A percentile compares a stretch with the other conserved stretches of the same genome.
These are phyloP conservation scores for Actinidia arguta DNA, from an alignment of 179 eudicot species.

Conservation along the genomic window DNA sequence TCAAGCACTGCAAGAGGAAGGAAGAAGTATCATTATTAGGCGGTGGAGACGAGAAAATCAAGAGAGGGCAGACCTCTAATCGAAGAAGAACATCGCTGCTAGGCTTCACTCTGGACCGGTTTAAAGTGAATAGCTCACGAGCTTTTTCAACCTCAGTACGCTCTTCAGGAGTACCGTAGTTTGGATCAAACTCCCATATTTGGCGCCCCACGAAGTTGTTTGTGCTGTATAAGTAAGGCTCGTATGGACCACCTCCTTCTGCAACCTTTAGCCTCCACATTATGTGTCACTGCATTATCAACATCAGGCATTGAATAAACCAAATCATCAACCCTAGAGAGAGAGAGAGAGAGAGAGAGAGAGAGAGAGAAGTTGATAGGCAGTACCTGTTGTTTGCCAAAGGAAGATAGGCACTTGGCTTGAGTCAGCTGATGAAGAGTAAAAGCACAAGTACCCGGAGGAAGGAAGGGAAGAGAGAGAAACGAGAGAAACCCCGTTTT, in stretches of 20 bases:
- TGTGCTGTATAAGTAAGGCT: no score
- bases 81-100: slow-evolving; percentile 10
- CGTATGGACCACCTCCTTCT: slow-evolving; percentile 12
- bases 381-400: background rate
- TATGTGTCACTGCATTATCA: background rate
- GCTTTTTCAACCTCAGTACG: background rate
- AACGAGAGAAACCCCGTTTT: no score
- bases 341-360: slow-evolving; percentile 13
- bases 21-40: no score
- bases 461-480: background rate
- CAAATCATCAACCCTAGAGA: background rate
- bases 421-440: background rate
- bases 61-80: background rate
- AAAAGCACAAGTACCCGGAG: background rate
- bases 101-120: background rate
- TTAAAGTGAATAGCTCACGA: background rate
- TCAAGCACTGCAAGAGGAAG: no score
- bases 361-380: background rate
- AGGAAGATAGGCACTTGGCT: background rate
- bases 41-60: background rate
- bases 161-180: slow-evolving; percentile 15
- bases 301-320: no score
- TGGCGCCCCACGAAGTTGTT: no score
- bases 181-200: slow-evolving; percentile 23
- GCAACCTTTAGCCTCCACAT: slow-evolving; percentile 22